Conservation (phyloP, 306 rosid species). For the Ceratonia siliqua region DNA sequence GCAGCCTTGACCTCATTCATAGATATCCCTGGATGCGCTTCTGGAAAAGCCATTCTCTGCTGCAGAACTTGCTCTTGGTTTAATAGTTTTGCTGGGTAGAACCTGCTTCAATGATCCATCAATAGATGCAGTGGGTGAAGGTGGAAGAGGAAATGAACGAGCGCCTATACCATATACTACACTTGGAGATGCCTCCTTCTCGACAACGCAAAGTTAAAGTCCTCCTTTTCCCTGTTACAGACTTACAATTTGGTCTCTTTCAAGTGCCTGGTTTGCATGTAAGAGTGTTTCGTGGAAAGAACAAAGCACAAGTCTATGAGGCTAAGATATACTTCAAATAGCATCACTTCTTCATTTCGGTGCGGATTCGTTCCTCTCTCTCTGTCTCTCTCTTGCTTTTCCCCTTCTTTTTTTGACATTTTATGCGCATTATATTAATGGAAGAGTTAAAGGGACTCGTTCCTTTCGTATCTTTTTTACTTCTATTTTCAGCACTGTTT, state of each 20-base stretch:
- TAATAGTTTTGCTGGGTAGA: background rate
- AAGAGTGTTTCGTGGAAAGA: background rate
- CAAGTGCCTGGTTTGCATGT: constrained; percentile 20
- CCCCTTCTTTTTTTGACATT: background rate
- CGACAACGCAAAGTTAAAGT: constrained; percentile 34
- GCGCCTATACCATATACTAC: background rate
- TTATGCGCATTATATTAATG: background rate
- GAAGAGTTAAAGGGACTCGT: background rate
- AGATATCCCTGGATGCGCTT: constrained; percentile 4
- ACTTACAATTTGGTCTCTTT: background rate
- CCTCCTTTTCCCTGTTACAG: background rate
- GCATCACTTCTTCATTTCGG: too few relatives aligned
- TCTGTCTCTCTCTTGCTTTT: background rate
- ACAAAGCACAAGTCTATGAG: background rate
- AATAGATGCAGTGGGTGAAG: constrained; percentile 1
- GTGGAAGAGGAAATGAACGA: background rate
- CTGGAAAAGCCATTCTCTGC: constrained; percentile 8
- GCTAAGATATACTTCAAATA: background rate
- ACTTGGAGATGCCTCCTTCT: constrained; percentile 35
- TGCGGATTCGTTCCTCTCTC: background rate
- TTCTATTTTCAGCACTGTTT: background rate
- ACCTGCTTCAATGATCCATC: constrained; percentile 12
- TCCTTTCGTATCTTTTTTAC: background rate
- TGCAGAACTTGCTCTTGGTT: background rate
- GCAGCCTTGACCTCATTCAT: constrained; percentile 25